Percentiles rank a stretch among this genome's conserved stretches.
Conservation (phyloP, 352 stramenopile genomes). For the Phytophthora palmivora region DNA sequence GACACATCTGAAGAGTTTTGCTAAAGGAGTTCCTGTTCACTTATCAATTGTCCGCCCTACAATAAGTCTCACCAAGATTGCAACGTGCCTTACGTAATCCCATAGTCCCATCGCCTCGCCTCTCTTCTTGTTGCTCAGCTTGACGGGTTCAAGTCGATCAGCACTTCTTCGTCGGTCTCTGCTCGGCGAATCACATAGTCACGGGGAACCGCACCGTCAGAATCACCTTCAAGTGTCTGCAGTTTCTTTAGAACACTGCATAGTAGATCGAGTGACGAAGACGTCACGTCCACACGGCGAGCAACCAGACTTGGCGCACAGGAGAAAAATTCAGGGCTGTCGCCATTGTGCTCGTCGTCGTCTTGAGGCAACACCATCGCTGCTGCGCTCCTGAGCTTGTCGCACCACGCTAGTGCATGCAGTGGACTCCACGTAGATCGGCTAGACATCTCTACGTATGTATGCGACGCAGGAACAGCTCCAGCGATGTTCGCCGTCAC, state of each 20-base stretch:
- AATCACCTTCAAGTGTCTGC: slow-evolving; percentile 12
- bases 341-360: slow-evolving; percentile 22
- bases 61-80: no score
- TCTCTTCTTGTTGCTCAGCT: slow-evolving; percentile 17
- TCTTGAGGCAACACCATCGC: slow-evolving; percentile 24
- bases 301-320: slow-evolving; percentile 34
- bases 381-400: slow-evolving; percentile 32
- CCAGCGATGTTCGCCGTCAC: slow-evolving; percentile 1
- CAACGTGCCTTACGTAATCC: slow-evolving; percentile 18
- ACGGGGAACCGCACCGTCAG: slow-evolving; percentile 13
- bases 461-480: slow-evolving; percentile 3
- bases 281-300: slow-evolving; percentile 32
- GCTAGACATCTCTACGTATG: slow-evolving; percentile 21
- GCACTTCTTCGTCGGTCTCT: slow-evolving; percentile 29
- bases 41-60: slow-evolving; percentile 16
- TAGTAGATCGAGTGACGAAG: slow-evolving; percentile 36
- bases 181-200: slow-evolving; percentile 21
- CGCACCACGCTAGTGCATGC: slow-evolving; percentile 32
- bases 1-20: slow-evolving; percentile 20
- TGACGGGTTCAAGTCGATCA: slow-evolving; percentile 9
- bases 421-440: slow-evolving; percentile 20
- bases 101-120: slow-evolving; percentile 1
- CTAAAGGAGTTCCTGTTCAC: slow-evolving; percentile 27
- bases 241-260: slow-evolving; percentile 20
- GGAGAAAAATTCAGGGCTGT: slow-evolving; percentile 30